Base-by-base conservation (phyloP, 1,284 basidiomycete genomes). In the Cryptococcus sp. region DNA sequence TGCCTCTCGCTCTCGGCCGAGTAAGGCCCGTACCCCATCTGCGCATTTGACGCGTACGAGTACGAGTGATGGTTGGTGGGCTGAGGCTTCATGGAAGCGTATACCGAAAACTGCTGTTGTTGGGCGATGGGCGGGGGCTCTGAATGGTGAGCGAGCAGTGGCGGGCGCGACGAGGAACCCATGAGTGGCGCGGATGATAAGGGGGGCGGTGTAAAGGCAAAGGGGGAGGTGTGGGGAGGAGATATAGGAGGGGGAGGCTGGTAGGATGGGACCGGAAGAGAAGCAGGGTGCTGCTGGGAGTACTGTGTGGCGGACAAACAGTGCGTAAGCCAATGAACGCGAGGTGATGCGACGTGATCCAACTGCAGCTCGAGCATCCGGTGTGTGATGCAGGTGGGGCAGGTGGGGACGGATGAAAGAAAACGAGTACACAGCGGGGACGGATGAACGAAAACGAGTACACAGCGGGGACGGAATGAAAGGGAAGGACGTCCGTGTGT, bases 131-230 rank as follows among this genome's bases (percentile, higher is more conserved):
- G 57, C 16, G 61, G 45, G 8, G 65, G 69, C 20, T 72, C 70
- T n/a, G 68, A 68, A 35, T 67, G 65, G 50, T 72, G 67, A 43
- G 68, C 57, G 13, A 62, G 54, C 20, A 68, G 44, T 9, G 52
- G 53, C 4, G 65, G 65, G 21, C 69, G 67, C 9, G 66, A 62
- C 5, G 65, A 59, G n/a, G 20, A 15, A 18, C 60, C 55, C 16
- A 61, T 50, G 6, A 46, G 51, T n/a, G 60, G 60, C 18, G 62
- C 42, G 7, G 62, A 62, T 0, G 65, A 70, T 13, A 72, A 66
- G 6, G 73, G 70, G 15, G 73, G 71, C 20, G 73, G 71, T 7
- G 68, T 70, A 56, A 73, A 75, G 11, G 73, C 71, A 43, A 75
- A 73, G 16, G 73, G 73, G 16, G 70, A 72, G 1, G 70, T 67